Evolutionary conservation across 73 alveolate species (phyloP), one percentile per base, ranked within the genome.

Genomic region (Breviolum minutum): DNA sequence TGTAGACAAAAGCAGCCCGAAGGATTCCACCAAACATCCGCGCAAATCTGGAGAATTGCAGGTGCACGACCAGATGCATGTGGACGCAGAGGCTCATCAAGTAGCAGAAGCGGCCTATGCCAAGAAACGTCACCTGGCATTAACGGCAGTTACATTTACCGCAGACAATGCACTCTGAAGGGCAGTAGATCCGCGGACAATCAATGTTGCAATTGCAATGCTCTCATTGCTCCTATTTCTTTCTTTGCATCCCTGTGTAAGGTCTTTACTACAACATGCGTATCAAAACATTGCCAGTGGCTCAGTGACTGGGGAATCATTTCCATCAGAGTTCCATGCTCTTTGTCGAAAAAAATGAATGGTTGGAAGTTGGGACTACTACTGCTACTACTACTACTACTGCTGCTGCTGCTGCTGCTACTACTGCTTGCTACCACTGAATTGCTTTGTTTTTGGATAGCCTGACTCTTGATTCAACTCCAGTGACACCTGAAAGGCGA

Each of bases 221-320:
- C 24, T 68, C 77, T 68, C 77, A 22, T 22, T 68, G 17, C n/a
- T 68, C 17, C 77, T 68, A 2, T 68, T 68, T 68, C 77, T 68
- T 68, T 68, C 24, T 68, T 22, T 68, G 77, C 17, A 68, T 17
- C n/a, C 6, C 4, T 7, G 74, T 60, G 12, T 26, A 2, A 89
- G 96, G 96, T 74, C 96, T 90, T 24, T 90, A 69, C 74, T 90
- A 90, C 96, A 90, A 90, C 87, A 90, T 90, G 96, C 96, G 80
- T 48, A 90, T 90, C 96, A 90, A 90, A 87, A 90, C 96, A 62
- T 19, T 90, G 96, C 26, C 20, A 29, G 32, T 73, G n/a, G 76
- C 92, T 24, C 61, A 13, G 92, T 8, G 77, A 40, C 54, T 40
- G 54, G 54, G 0, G 54, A 40, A 40, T 40, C 3, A 40, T 2